Evolutionary conservation across 2,329 filamentous ascomycete genomes (phyloP).

Genomic region (Talaromyces sp.): DNA sequence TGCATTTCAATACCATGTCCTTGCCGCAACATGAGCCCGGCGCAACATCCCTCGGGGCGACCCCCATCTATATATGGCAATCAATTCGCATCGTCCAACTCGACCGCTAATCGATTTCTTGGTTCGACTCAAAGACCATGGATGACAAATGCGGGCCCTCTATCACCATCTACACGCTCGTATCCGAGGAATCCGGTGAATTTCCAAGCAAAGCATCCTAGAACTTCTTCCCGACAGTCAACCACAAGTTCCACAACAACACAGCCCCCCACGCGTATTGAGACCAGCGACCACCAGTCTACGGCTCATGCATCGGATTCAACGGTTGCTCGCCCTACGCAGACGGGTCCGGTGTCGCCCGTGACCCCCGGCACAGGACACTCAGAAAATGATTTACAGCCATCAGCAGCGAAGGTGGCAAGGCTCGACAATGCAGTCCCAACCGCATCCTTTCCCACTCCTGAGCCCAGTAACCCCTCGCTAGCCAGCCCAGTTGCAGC

Average conservation of each 20-base stretch:
- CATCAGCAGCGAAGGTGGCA: slow-evolving; percentile 4
- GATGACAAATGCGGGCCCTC: slow-evolving; percentile 24
- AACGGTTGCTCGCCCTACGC: not conserved
- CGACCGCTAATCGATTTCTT: slow-evolving; percentile 37
- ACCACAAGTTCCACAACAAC: not conserved
- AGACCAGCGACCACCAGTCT: not conserved
- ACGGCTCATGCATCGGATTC: not conserved
- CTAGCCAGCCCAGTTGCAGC: slow-evolving; percentile 23
- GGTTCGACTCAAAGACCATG: slow-evolving; percentile 35
- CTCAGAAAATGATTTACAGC: not conserved
- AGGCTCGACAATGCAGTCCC: not conserved
- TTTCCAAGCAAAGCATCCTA: not conserved
- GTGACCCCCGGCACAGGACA: slow-evolving; percentile 12
- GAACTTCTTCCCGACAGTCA: not conserved
- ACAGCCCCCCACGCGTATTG: not conserved
- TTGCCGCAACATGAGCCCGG: slow-evolving; percentile 13
- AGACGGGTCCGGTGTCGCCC: slow-evolving; percentile 8
- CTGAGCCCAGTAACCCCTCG: slow-evolving; percentile 26
- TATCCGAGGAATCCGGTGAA: not conserved
- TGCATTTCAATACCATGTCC: slow-evolving; percentile 10
- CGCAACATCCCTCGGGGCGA: slow-evolving; percentile 13
- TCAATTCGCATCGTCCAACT: slow-evolving; percentile 30
- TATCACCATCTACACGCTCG: not conserved
- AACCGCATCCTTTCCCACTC: slow-evolving; percentile 24
- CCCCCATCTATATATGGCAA: slow-evolving; percentile 16